phyloP scores from a whole-genome alignment of 2,329 filamentous ascomycete species.

The Xylaria sp. region DNA sequence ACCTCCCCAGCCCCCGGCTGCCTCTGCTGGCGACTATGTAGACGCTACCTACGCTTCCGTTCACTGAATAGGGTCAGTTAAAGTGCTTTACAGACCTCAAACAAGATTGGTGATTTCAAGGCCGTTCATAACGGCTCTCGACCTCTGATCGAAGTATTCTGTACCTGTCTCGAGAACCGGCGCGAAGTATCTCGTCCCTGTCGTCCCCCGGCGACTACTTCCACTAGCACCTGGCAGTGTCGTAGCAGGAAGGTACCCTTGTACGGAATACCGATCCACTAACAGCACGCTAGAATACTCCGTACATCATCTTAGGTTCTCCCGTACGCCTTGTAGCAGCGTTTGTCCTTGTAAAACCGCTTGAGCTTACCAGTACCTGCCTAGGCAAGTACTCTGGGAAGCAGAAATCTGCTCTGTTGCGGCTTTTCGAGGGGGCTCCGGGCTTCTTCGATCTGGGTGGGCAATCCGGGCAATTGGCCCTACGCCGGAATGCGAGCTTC shows the following conservation, averaged over 20 bases:
- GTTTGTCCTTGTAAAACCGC: not conserved
- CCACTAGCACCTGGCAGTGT: not conserved
- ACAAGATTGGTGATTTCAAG: too few relatives aligned
- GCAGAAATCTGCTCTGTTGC: too few relatives aligned
- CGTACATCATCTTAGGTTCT: not conserved
- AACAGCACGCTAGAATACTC: not conserved
- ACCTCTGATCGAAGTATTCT: not conserved
- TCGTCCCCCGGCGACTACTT: not conserved
- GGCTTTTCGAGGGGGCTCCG: too few relatives aligned
- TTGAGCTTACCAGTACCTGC: not conserved
- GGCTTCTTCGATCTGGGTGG: too few relatives aligned
- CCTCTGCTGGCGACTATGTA: too few relatives aligned
- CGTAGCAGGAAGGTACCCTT: not conserved
- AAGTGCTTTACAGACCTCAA: too few relatives aligned
- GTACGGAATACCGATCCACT: not conserved
- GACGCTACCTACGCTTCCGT: too few relatives aligned
- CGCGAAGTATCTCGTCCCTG: not conserved
- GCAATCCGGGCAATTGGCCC: not conserved
- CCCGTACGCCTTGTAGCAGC: not conserved
- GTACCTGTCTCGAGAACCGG: not conserved
- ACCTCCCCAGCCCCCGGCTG: too few relatives aligned
- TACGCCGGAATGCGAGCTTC: not conserved
- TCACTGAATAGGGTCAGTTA: too few relatives aligned
- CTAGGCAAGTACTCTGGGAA: too few relatives aligned
- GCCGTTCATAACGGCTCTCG: too few relatives aligned